phyloP scores from a whole-genome alignment of 2,329 filamentous ascomycete genomes.

The Pseudomassariella vexata region DNA sequence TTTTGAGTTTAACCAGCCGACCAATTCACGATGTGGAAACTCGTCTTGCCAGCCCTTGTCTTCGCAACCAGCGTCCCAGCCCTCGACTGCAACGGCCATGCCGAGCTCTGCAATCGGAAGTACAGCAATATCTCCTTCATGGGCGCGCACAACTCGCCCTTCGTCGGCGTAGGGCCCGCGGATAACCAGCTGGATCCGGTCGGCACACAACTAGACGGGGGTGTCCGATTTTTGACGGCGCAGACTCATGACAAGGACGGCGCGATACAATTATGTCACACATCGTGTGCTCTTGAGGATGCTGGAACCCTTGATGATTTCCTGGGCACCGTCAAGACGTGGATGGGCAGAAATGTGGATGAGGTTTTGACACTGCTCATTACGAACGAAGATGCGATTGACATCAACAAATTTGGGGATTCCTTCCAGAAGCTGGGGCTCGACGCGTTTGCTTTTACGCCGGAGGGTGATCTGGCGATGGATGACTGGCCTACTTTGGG shows the following conservation, averaged over 20 bases:
- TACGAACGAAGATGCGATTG: conserved; percentile 55
- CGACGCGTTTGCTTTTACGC: conserved; percentile 49
- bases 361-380: conserved; percentile 60
- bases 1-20: no score
- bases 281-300: conserved; percentile 53
- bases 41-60: conserved; percentile 13
- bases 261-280: conserved; percentile 58
- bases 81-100: conserved; percentile 49
- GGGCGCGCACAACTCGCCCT: conserved; percentile 61
- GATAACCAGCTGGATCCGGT: conserved; percentile 58
- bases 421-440: conserved; percentile 52
- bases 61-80: conserved; percentile 14
- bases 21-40: conserved; percentile 13
- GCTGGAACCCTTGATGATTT: conserved; percentile 51
- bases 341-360: conserved; percentile 51
- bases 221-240: conserved; percentile 58
- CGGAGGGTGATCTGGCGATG: conserved; percentile 32
- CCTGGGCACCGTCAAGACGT: conserved; percentile 51
- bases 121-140: conserved; percentile 58
- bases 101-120: conserved; percentile 46
- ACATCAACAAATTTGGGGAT: conserved; percentile 47
- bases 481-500: conserved; percentile 66
- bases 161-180: conserved; percentile 47
- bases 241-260: conserved; percentile 53
- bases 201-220: conserved; percentile 51